Conservation (phyloP, 2,329 filamentous ascomycete genomes). For the Pseudogymnoascus verrucosus region DNA sequence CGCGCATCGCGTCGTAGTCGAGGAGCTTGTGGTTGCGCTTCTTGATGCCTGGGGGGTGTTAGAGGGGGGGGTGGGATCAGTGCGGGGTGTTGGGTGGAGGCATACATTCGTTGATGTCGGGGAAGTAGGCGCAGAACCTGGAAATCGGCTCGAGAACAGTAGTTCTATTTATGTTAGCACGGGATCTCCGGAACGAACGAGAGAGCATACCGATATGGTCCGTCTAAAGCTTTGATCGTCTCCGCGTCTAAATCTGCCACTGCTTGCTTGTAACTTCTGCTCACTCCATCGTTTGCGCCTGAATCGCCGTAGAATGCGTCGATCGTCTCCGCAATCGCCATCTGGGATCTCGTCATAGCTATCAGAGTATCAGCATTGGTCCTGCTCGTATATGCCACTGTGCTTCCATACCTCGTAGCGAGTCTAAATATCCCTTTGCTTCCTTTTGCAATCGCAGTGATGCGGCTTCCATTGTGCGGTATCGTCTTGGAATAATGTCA, state of each 20-base stretch:
- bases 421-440: slow-evolving; percentile 96
- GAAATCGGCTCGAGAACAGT: slow-evolving; percentile 94
- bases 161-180: slow-evolving; percentile 43
- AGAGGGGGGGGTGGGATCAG: not conserved
- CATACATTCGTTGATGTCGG: slow-evolving; percentile 93
- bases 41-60: slow-evolving; percentile 67
- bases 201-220: slow-evolving; percentile 66
- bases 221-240: slow-evolving; percentile 96
- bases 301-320: slow-evolving; percentile 98
- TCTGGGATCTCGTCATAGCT: slow-evolving; percentile 99
- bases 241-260: slow-evolving; percentile 97
- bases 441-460: slow-evolving; percentile 91
- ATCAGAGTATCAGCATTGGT: slow-evolving; percentile 11
- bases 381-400: not conserved
- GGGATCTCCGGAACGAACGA: not conserved
- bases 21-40: slow-evolving; percentile 98
- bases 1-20: slow-evolving; percentile 92
- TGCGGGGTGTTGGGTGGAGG: slow-evolving; percentile 9
- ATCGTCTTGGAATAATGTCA: slow-evolving; percentile 49
- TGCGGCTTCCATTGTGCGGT: slow-evolving; percentile 94
- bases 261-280: slow-evolving; percentile 94
- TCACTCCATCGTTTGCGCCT: slow-evolving; percentile 89
- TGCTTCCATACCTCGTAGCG: slow-evolving; percentile 62
- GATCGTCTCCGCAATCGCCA: slow-evolving; percentile 98
- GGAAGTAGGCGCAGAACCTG: slow-evolving; percentile 96